Evolutionary conservation across 306 rosid species (phyloP), one percentile per base, ranked within the genome.

Genomic region (Dryas alaskensis): DNA sequence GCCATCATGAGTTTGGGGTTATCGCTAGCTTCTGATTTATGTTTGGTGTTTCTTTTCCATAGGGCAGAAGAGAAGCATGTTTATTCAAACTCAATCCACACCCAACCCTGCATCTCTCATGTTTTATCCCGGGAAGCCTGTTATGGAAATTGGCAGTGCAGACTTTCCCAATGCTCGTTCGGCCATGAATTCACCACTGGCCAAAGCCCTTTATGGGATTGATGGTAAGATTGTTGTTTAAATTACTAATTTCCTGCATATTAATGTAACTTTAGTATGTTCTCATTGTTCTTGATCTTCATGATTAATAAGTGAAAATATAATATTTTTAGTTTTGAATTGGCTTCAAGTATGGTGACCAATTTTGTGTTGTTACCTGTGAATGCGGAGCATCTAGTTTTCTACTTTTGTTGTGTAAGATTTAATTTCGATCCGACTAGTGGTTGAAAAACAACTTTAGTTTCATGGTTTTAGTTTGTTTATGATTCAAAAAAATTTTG

Each of bases 81-180:
- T 89, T 68, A 89, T 86, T 31, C 86, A 89, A 76, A 89, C 91
- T 49, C 91, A 89, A 76, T 79, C 91, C 4, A 89, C 93, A 31
- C 89, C 93, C 1, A 89, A 89, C 65, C 93, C 93, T 19, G 80
- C 86, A 4, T 89, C 93, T 67, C 83, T 89, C 47, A 89, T 86
- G 93, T 86, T 86, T 59, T 77, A 89, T 55, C 93, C 91, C 0
- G 90, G 90, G 75, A 84, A 82, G 79, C 79, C 91, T 31, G 88
- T 94, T 47, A 94, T 94, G 99, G 95, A 94, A 57, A 89, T 89
- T 78, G 99, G 99, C 6, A 94, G 99, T 70, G 80, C 99, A 27
- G 99, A 94, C 68, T 94, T 94, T 70, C 97, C 99, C 0, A 92
- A 92, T 79, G 82, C 95, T 13, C 97, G 99, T 46, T 48, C 96